These are phyloP conservation scores for Podospora didyma DNA, from an alignment of 495 filamentous ascomycete genomes.

Conservation along the genomic window DNA sequence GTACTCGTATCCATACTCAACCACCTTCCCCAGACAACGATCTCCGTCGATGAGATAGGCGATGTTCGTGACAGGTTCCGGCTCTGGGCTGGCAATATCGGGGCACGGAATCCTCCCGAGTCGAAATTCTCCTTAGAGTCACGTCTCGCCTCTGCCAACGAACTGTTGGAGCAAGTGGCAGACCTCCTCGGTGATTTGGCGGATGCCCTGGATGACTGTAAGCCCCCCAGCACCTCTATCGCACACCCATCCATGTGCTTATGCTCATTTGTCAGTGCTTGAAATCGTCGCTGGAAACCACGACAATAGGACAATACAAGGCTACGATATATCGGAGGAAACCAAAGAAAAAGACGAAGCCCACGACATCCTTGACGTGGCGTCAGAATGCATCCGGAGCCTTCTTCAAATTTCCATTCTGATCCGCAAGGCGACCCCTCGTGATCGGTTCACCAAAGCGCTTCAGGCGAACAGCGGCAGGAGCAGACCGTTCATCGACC, in stretches of 20 bases:
- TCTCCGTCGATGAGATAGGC: background rate
- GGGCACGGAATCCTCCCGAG: conserved; percentile 1
- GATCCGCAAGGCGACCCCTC: conserved; percentile 3
- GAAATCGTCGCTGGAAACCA: background rate
- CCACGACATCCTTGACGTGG: conserved; percentile 1
- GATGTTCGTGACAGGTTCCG: conserved; percentile 8
- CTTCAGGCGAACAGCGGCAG: too few relatives aligned
- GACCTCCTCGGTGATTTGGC: background rate
- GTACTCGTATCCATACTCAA: too few relatives aligned
- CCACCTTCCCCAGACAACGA: too few relatives aligned
- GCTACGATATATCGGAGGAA: background rate
- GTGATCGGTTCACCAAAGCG: conserved; percentile 7
- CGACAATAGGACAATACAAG: background rate
- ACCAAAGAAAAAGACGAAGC: background rate
- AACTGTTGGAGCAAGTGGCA: background rate
- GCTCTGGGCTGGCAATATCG: conserved; percentile 15
- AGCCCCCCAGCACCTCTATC: background rate
- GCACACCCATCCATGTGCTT: background rate
- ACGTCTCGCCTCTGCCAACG: background rate
- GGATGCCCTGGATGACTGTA: background rate
- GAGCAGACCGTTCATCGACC: too few relatives aligned
- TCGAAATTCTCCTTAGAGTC: conserved; percentile 3
- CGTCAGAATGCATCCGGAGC: background rate
- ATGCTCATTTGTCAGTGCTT: background rate
- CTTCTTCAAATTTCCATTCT: conserved; percentile 4